Evolutionary conservation across 164 flowering plant species (phyloP).

Genomic region (Nymphaea colorata): DNA sequence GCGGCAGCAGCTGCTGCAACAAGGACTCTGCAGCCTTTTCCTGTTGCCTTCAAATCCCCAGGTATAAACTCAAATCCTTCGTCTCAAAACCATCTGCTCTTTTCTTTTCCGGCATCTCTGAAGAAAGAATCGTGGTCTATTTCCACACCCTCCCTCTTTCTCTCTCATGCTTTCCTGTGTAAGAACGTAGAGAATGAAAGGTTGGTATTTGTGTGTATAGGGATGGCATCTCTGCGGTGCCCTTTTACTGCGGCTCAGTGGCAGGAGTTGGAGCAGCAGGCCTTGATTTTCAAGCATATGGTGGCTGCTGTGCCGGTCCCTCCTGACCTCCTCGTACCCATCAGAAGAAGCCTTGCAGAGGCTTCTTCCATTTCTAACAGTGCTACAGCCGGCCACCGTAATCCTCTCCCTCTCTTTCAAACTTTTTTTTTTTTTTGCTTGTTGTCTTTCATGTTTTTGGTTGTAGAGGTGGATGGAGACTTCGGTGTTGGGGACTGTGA

Average conservation of each 20-base stretch:
- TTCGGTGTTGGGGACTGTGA: not conserved
- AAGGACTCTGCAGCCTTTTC: conserved; percentile 30
- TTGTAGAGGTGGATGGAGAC: not conserved
- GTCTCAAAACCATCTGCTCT: not conserved
- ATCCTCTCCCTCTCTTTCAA: not conserved
- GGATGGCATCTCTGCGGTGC: conserved; percentile 18
- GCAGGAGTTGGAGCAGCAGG: conserved; percentile 66
- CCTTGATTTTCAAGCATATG: conserved; percentile 55
- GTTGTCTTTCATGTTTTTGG: not conserved
- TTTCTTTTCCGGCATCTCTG: not conserved
- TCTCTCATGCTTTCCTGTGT: not conserved
- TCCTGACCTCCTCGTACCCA: conserved; percentile 40
- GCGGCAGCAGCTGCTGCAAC: conserved; percentile 8
- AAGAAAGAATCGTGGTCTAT: not conserved
- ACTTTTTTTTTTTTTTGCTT: not conserved
- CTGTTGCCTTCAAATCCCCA: conserved; percentile 24
- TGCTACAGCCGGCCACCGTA: conserved; percentile 9
- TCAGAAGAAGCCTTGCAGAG: conserved; percentile 11
- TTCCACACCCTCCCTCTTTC: not conserved
- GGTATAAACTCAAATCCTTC: conserved; percentile 11
- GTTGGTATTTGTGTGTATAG: conserved; percentile 5
- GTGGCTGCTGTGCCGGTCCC: conserved; percentile 57
- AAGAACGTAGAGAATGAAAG: not conserved
- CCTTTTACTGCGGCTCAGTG: conserved; percentile 56
- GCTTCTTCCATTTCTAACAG: conserved; percentile 6